Evolutionary conservation across 306 rosid genomes (phyloP).

Genomic region (Quercus berberidifolia): DNA sequence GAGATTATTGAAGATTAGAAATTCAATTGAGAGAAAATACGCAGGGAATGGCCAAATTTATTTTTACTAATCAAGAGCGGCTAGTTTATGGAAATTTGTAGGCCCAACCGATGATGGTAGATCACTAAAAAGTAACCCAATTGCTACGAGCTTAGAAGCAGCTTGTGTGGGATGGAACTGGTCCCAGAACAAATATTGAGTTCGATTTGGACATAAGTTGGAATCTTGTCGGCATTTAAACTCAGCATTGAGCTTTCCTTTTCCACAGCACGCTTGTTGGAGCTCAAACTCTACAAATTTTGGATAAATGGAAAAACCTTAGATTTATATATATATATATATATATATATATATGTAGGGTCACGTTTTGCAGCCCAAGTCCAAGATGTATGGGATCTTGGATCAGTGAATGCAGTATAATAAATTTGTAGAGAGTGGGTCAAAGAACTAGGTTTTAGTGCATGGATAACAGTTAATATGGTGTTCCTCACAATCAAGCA

Average conservation of each 20-base stretch:
- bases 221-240: constrained; percentile 20
- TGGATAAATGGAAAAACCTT: not conserved
- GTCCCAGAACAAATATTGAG: constrained; percentile 50
- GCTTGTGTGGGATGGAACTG: constrained; percentile 42
- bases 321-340: no score
- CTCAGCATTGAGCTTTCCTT: constrained; percentile 27
- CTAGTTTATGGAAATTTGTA: constrained; percentile 29
- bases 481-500: no score
- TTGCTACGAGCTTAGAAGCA: constrained; percentile 22
- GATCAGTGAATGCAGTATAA: no score
- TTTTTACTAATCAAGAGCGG: not conserved
- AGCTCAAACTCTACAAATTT: constrained; percentile 34
- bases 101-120: constrained; percentile 10
- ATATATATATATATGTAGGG: no score
- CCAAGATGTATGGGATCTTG: no score
- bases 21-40: not conserved
- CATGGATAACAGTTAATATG: no score
- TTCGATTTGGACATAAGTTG: constrained; percentile 18
- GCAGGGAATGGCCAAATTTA: not conserved
- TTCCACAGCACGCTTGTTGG: constrained; percentile 53
- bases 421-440: no score
- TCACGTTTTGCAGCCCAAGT: no score
- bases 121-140: not conserved
- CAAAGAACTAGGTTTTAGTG: no score
- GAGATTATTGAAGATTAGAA: no score